Percentiles rank a stretch among this genome's conserved stretches.
Conservation (phyloP, 768 basidiomycete species). For the Auriscalpium orientale region DNA sequence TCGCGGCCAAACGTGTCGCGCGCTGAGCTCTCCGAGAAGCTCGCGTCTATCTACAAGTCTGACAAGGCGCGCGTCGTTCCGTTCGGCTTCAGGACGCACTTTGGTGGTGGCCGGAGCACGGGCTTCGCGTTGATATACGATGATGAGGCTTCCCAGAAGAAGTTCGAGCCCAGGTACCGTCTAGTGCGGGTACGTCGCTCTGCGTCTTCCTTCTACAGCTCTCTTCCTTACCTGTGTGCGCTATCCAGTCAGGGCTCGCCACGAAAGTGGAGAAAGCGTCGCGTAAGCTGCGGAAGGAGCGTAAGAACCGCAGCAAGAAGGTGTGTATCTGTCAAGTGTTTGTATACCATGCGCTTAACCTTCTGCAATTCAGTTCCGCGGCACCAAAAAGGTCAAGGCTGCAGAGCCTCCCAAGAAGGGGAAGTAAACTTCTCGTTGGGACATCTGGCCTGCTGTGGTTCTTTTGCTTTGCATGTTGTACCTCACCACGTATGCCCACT, state of each 20-base stretch:
- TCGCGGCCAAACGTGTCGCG: slow-evolving; percentile 90
- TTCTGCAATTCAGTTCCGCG: slow-evolving; percentile 62
- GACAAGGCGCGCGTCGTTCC: slow-evolving; percentile 86
- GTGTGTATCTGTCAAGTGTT: slow-evolving; percentile 34
- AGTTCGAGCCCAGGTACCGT: slow-evolving; percentile 95
- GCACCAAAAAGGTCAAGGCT: slow-evolving; percentile 93
- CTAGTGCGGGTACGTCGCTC: slow-evolving; percentile 75
- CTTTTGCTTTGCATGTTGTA: slow-evolving; percentile 32
- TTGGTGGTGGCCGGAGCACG: slow-evolving; percentile 96
- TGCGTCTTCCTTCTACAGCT: neutral
- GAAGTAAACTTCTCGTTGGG: slow-evolving; percentile 49
- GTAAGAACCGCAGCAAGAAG: slow-evolving; percentile 99
- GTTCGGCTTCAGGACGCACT: slow-evolving; percentile 91
- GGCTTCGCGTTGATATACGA: slow-evolving; percentile 98
- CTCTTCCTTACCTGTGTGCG: neutral
- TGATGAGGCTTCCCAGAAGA: slow-evolving; percentile 87
- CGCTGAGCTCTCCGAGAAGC: slow-evolving; percentile 85
- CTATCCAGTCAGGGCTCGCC: slow-evolving; percentile 51
- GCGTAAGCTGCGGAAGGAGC: slow-evolving; percentile 97
- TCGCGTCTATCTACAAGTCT: slow-evolving; percentile 88
- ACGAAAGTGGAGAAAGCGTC: slow-evolving; percentile 85
- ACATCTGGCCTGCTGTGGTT: slow-evolving; percentile 19
- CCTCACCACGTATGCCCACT: slow-evolving; percentile 34
- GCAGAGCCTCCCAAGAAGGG: slow-evolving; percentile 88
- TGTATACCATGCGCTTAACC: neutral